Percentiles rank a stretch among this genome's conserved stretches.
phyloP scores from a whole-genome alignment of 768 basidiomycete genomes.

The Mycena floridula region DNA sequence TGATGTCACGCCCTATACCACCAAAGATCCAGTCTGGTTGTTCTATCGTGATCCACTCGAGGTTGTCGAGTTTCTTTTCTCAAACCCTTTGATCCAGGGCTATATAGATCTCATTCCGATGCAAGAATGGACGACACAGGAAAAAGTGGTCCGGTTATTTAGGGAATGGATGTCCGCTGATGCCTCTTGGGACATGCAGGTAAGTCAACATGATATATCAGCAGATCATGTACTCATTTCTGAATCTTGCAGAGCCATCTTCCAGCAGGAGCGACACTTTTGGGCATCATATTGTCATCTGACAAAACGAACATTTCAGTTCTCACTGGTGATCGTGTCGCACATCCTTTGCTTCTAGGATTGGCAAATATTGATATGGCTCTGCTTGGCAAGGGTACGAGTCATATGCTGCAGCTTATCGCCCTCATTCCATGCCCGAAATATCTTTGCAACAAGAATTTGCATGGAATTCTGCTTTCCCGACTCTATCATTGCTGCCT shows the following conservation, averaged over 20 bases:
- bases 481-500: not conserved
- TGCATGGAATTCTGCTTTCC: not conserved
- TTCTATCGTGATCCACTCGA: not conserved
- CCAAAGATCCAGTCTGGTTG: not conserved
- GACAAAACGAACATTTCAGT: constrained; percentile 17
- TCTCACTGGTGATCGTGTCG: constrained; percentile 12
- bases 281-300: constrained; percentile 9
- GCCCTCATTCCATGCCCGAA: constrained; percentile 5
- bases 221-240: no score
- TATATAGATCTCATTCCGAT: not conserved
- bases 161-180: not conserved
- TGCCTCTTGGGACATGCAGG: no score
- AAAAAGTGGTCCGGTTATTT: not conserved
- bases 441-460: not conserved
- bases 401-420: not conserved
- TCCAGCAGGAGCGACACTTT: no score
- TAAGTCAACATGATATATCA: no score
- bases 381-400: constrained; percentile 7
- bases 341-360: constrained; percentile 9
- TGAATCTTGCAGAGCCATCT: no score
- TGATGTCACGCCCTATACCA: not conserved
- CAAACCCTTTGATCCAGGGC: not conserved
- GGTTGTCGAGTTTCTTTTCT: not conserved
- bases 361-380: constrained; percentile 14
- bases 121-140: not conserved